Evolutionary conservation across 257 asterid genomes (phyloP).

Genomic region (Ajuga chamaepitys): DNA sequence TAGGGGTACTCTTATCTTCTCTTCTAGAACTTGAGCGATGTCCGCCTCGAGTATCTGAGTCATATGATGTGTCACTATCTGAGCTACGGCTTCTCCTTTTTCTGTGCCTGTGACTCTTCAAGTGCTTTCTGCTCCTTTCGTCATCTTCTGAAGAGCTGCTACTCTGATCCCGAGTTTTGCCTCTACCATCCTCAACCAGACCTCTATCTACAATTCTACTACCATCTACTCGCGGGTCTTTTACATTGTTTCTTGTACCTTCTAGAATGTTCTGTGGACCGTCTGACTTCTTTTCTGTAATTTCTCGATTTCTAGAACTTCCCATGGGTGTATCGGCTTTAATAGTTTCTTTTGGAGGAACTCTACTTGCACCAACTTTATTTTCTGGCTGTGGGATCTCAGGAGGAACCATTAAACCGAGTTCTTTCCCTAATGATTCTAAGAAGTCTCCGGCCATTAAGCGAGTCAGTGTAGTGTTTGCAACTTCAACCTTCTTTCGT

Average conservation of each 20-base stretch:
- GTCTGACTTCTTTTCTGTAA: neutral
- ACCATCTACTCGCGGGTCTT: neutral
- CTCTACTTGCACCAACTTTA: constrained; percentile 18
- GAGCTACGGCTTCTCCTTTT: constrained; percentile 33
- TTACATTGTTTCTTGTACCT: neutral
- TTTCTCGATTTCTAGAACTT: constrained; percentile 16
- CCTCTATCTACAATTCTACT: too few species aligned
- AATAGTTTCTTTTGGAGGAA: constrained; percentile 18
- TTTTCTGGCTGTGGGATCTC: constrained; percentile 43
- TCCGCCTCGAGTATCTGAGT: constrained; percentile 36
- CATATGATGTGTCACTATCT: constrained; percentile 31
- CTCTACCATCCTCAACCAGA: constrained; percentile 9
- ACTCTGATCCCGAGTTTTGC: constrained; percentile 17
- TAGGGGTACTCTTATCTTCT: constrained; percentile 38
- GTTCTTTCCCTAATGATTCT: constrained; percentile 87
- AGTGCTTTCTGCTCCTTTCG: constrained; percentile 44
- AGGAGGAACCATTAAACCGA: constrained; percentile 78
- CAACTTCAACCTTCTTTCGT: constrained; percentile 62
- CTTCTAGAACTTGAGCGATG: constrained; percentile 39
- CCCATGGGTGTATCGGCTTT: constrained; percentile 13
- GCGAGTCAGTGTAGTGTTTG: constrained; percentile 68
- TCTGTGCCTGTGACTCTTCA: constrained; percentile 34
- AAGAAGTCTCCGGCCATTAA: constrained; percentile 95
- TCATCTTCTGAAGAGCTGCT: constrained; percentile 59
- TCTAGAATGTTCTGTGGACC: constrained; percentile 15